Conservation (phyloP, 2,329 filamentous ascomycete species). For the Thielaviopsis musarum region DNA sequence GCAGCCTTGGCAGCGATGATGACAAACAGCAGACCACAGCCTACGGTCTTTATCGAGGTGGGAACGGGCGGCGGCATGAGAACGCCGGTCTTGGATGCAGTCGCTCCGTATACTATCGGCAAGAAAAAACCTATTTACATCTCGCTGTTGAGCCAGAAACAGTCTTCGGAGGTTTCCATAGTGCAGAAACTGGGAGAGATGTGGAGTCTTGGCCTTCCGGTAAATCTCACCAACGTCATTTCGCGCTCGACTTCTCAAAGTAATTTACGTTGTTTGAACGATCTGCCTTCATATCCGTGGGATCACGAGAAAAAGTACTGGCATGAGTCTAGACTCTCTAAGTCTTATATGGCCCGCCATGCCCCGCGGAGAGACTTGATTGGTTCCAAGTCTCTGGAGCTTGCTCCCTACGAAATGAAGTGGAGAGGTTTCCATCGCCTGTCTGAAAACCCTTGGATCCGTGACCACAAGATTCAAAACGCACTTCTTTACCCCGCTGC, state of each 20-base stretch:
- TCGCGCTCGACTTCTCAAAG: not conserved
- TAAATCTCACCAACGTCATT: constrained; percentile 19
- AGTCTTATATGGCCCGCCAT: constrained; percentile 26
- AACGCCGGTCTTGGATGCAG: constrained; percentile 23
- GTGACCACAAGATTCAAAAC: constrained; percentile 33
- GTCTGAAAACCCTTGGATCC: constrained; percentile 34
- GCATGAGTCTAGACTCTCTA: constrained; percentile 33
- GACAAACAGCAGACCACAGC: constrained; percentile 14
- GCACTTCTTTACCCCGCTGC: constrained; percentile 33
- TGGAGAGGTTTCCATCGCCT: constrained; percentile 34
- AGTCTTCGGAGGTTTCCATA: constrained; percentile 15
- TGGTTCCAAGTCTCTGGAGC: constrained; percentile 28
- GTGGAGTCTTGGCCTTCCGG: constrained; percentile 21
- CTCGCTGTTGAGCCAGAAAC: constrained; percentile 5
- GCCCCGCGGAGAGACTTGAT: constrained; percentile 34
- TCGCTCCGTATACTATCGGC: constrained; percentile 14
- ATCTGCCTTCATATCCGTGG: constrained; percentile 37
- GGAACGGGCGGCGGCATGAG: constrained; percentile 23
- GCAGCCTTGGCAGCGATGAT: constrained; percentile 23
- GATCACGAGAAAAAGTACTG: constrained; percentile 35
- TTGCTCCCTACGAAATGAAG: constrained; percentile 27
- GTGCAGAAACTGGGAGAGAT: constrained; percentile 21
- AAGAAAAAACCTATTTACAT: constrained; percentile 5
- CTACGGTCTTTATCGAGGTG: constrained; percentile 25
- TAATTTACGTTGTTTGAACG: constrained; percentile 20